Percentiles rank a stretch among this genome's conserved stretches.
phyloP scores from a whole-genome alignment of 257 asterid species.

The Verbascum thapsus region DNA sequence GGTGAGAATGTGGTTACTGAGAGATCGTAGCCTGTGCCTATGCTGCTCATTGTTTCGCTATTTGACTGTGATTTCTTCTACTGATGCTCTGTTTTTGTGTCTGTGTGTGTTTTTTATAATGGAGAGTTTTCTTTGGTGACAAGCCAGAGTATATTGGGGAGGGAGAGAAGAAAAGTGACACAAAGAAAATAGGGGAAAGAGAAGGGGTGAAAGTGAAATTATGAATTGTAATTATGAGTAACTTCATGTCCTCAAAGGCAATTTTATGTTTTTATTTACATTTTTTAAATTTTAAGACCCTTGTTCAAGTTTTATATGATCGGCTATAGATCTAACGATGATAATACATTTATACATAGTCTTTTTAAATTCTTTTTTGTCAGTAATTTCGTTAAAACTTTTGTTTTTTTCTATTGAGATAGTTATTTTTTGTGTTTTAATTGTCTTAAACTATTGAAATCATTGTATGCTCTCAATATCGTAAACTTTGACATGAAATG shows the following conservation, averaged over 20 bases:
- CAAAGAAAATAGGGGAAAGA: neutral
- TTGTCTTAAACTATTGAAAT: no score
- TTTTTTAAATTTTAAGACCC: no score
- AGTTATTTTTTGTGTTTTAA: no score
- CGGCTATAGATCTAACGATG: no score
- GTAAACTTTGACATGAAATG: no score
- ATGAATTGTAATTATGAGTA: neutral
- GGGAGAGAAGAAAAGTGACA: neutral
- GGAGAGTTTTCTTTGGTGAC: conserved; percentile 47
- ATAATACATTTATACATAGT: no score
- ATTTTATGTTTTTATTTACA: no score
- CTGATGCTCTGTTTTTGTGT: neutral
- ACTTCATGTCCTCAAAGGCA: neutral
- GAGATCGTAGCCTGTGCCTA: conserved; percentile 86
- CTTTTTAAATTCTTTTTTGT: no score
- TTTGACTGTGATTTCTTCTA: conserved; percentile 4
- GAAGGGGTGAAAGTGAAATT: neutral
- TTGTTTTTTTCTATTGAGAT: no score
- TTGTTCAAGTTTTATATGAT: no score
- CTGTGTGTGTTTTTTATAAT: neutral
- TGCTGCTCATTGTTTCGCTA: conserved; percentile 63
- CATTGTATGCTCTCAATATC: no score
- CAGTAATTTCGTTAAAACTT: no score
- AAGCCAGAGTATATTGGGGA: conserved; percentile 36
- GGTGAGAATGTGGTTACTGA: conserved; percentile 88